Percentiles rank a stretch among this genome's conserved stretches.
These are phyloP conservation scores for Gremmenia infestans DNA, from an alignment of 2,329 filamentous ascomycete species.

Conservation along the genomic window DNA sequence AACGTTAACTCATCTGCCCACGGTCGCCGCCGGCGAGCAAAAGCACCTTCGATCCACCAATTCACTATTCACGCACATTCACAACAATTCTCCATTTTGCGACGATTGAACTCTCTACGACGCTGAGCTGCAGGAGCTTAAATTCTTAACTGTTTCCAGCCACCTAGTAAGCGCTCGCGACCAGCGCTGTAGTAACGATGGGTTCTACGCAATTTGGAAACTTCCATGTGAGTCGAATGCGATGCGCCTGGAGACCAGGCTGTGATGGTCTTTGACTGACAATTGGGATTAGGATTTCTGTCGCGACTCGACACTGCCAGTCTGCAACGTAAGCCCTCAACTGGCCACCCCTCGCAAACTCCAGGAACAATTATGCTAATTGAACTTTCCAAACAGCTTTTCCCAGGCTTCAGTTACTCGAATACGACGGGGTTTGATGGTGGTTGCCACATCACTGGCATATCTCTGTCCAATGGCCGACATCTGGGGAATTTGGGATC, in stretches of 20 bases:
- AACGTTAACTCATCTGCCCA: too few species aligned
- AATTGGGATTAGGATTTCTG: constrained; percentile 62
- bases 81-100: background rate
- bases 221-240: constrained; percentile 42
- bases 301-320: constrained; percentile 74
- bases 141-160: background rate
- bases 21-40: too few species aligned
- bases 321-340: constrained; percentile 69
- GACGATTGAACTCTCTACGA: background rate
- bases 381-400: constrained; percentile 48
- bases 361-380: constrained; percentile 11
- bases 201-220: constrained; percentile 47
- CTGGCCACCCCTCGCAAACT: background rate
- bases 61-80: background rate
- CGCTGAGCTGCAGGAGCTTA: background rate
- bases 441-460: constrained; percentile 73
- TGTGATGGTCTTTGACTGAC: constrained; percentile 6
- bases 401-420: constrained; percentile 39
- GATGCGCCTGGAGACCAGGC: constrained; percentile 6
- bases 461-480: constrained; percentile 59
- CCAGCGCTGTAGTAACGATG: constrained; percentile 17
- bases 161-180: background rate
- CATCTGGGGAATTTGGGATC: constrained; percentile 82
- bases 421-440: constrained; percentile 33
- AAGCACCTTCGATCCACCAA: background rate